A percentile compares a stretch with the other conserved stretches of the same genome.
Conservation (phyloP, 192 early-diverging fungal genomes). For the Mortierella antarctica region DNA sequence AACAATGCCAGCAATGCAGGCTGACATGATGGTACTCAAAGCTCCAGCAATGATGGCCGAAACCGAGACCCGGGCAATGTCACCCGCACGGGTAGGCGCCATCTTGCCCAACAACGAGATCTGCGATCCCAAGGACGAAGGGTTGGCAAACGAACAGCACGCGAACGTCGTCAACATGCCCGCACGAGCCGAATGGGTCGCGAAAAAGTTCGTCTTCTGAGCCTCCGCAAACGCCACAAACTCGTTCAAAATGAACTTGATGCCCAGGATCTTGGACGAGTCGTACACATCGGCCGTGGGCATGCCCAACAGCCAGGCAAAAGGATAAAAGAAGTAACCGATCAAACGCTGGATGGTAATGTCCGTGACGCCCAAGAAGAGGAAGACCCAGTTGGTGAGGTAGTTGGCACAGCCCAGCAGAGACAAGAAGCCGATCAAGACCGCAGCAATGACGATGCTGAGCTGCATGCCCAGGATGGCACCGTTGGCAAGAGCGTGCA, state of each 20-base stretch:
- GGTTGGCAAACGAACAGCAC: constrained; percentile 90
- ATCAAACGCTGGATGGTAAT: constrained; percentile 76
- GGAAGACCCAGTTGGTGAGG: constrained; percentile 75
- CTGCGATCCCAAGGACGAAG: constrained; percentile 86
- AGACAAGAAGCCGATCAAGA: constrained; percentile 80
- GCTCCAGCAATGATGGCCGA: constrained; percentile 86
- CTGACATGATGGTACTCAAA: constrained; percentile 81
- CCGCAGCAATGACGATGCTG: constrained; percentile 77
- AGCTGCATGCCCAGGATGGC: constrained; percentile 85
- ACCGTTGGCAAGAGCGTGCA: constrained; percentile 88
- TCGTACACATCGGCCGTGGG: constrained; percentile 53
- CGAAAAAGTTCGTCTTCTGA: constrained; percentile 46
- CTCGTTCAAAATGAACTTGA: constrained; percentile 73
- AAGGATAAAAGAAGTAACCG: constrained; percentile 83
- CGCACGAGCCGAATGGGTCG: constrained; percentile 55
- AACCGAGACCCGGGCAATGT: constrained; percentile 78
- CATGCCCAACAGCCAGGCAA: constrained; percentile 78
- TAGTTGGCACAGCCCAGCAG: constrained; percentile 77
- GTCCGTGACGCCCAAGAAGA: constrained; percentile 68
- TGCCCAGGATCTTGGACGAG: constrained; percentile 76
- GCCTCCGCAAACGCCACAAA: constrained; percentile 79
- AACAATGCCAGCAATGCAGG: constrained; percentile 84
- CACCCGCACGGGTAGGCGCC: constrained; percentile 73
- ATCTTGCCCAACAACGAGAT: constrained; percentile 80
- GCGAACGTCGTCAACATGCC: constrained; percentile 75